phyloP scores from a whole-genome alignment of 805 yeast genomes.

The Komagataella ulmi region DNA sequence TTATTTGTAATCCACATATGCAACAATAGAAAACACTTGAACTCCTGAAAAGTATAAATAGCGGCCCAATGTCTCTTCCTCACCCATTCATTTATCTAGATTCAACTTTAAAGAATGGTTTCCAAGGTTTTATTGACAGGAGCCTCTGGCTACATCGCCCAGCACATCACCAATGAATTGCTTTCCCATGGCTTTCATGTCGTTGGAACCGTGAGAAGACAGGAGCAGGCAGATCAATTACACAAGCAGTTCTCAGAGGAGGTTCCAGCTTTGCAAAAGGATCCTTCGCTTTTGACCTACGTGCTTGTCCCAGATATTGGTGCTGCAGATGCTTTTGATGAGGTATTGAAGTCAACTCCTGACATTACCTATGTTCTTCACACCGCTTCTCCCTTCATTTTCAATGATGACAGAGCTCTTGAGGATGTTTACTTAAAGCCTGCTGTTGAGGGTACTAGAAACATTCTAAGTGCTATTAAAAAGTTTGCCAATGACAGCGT shows the following conservation, averaged over 20 bases:
- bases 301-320: slow-evolving; percentile 21
- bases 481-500: slow-evolving; percentile 26
- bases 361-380: slow-evolving; percentile 33
- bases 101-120: neutral
- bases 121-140: slow-evolving; percentile 31
- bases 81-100: too few relatives aligned
- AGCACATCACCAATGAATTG: slow-evolving; percentile 28
- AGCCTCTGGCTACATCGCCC: slow-evolving; percentile 41
- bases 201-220: slow-evolving; percentile 36
- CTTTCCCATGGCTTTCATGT: slow-evolving; percentile 28
- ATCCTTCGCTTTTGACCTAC: slow-evolving; percentile 15
- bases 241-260: slow-evolving; percentile 15
- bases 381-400: slow-evolving; percentile 37
- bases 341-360: slow-evolving; percentile 24
- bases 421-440: slow-evolving; percentile 22
- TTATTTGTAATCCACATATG: too few relatives aligned
- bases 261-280: slow-evolving; percentile 14
- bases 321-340: slow-evolving; percentile 30
- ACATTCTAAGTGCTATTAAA: slow-evolving; percentile 30
- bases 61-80: neutral
- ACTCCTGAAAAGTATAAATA: neutral
- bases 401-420: slow-evolving; percentile 32
- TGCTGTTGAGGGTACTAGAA: slow-evolving; percentile 41
- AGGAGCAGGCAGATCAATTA: slow-evolving; percentile 26
- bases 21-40: neutral